These are phyloP conservation scores for Clitocybe nebularis DNA, from an alignment of 1,284 basidiomycete species.

Conservation along the genomic window DNA sequence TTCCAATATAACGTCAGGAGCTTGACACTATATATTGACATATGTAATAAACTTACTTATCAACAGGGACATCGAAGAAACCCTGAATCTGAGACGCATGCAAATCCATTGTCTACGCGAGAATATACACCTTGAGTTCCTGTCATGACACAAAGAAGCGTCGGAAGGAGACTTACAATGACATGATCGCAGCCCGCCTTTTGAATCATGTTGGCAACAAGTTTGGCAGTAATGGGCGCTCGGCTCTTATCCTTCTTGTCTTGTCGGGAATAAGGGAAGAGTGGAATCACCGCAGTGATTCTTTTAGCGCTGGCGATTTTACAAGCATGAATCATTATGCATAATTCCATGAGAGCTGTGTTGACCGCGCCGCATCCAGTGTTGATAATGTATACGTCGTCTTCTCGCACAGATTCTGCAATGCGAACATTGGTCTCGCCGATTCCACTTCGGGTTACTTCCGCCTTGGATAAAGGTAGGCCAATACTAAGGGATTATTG, in stretches of 20 bases:
- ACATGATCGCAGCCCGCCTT: constrained; percentile 98
- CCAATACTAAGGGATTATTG: constrained; percentile 84
- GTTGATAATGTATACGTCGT: constrained; percentile 99
- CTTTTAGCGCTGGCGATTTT: constrained; percentile 95
- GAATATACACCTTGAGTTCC: constrained; percentile 4
- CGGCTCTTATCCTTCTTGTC: constrained; percentile 99
- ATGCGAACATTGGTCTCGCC: constrained; percentile 94
- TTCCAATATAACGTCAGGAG: constrained; percentile 10
- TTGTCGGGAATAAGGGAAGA: constrained; percentile 94
- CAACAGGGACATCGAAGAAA: constrained; percentile 99
- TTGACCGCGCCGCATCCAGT: constrained; percentile 86
- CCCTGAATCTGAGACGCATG: constrained; percentile 99
- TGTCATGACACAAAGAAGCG: constrained; percentile 6
- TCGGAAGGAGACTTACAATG: constrained; percentile 65
- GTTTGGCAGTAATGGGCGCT: constrained; percentile 97
- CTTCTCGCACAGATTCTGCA: constrained; percentile 93
- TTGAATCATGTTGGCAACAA: constrained; percentile 99
- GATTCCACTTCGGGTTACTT: constrained; percentile 84
- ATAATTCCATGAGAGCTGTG: constrained; percentile 91
- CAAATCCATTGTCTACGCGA: constrained; percentile 88
- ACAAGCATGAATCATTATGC: constrained; percentile 99
- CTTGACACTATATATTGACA: background rate
- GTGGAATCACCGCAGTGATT: constrained; percentile 94
- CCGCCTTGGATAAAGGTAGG: constrained; percentile 79
- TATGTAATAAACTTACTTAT: constrained; percentile 76